Percentiles rank a stretch among this genome's conserved stretches.
Evolutionary conservation across 208 protist genomes (phyloP).

Genomic region (Wallacemonas collosoma): DNA sequence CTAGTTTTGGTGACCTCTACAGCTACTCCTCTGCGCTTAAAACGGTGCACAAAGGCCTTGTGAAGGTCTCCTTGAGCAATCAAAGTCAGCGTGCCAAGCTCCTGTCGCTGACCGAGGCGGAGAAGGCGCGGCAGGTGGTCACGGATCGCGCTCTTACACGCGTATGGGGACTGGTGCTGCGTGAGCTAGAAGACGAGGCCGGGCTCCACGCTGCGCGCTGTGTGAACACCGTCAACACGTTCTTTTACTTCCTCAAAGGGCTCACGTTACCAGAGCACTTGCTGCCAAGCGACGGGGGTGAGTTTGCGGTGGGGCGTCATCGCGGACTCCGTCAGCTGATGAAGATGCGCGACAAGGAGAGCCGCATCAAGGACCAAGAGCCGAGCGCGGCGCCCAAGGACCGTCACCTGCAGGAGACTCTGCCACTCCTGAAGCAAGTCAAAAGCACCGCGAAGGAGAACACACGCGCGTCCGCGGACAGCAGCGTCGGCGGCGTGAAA

Average conservation of each 20-base stretch:
- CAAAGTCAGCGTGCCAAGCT: conserved; percentile 45
- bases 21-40: conserved; percentile 48
- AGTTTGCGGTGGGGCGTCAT: conserved; percentile 59
- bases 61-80: conserved; percentile 67
- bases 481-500: conserved; percentile 13
- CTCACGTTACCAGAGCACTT: conserved; percentile 71
- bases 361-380: conserved; percentile 38
- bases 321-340: conserved; percentile 74
- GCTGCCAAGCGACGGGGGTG: conserved; percentile 33
- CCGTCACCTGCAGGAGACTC: conserved; percentile 55
- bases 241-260: conserved; percentile 67
- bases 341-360: conserved; percentile 52
- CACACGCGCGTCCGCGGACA: background rate
- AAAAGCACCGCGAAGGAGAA: conserved; percentile 18
- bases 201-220: conserved; percentile 63
- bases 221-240: conserved; percentile 58
- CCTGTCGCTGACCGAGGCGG: conserved; percentile 40
- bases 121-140: conserved; percentile 42
- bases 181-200: conserved; percentile 79
- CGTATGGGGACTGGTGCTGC: conserved; percentile 60
- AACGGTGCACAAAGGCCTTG: conserved; percentile 37
- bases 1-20: conserved; percentile 55
- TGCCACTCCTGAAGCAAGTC: conserved; percentile 37
- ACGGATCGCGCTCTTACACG: conserved; percentile 40
- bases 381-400: conserved; percentile 37